phyloP scores from a whole-genome alignment of 306 rosid species.

The Cucurbita pepo region DNA sequence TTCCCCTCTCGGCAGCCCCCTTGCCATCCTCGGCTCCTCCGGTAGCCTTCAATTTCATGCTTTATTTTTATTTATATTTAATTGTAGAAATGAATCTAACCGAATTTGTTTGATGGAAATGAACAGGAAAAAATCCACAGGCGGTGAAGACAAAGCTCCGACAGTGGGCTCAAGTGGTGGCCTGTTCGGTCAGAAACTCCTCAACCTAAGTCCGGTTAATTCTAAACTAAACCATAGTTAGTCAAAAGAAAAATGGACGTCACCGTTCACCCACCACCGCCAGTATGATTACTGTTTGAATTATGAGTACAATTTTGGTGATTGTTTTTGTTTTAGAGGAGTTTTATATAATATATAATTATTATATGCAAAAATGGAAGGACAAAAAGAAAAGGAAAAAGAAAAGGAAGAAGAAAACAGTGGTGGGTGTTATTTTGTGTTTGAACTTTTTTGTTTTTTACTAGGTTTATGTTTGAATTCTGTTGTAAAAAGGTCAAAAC shows the following conservation, averaged over 20 bases:
- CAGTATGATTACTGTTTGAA: neutral
- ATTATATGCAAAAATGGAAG: too few relatives aligned
- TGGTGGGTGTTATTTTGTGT: neutral
- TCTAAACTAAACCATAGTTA: neutral
- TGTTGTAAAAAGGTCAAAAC: neutral
- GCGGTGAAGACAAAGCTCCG: conserved; percentile 51
- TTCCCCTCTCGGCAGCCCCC: conserved; percentile 11
- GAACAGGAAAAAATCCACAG: conserved; percentile 29
- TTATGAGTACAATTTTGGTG: neutral
- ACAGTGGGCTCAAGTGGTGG: conserved; percentile 75
- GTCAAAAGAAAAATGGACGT: neutral
- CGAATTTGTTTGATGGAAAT: neutral
- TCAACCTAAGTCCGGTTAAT: neutral
- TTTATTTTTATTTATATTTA: neutral
- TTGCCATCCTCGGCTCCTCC: conserved; percentile 21
- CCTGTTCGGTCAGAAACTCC: conserved; percentile 38
- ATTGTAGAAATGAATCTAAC: too few relatives aligned
- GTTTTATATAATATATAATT: neutral
- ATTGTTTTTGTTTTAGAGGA: neutral
- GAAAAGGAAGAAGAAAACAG: neutral
- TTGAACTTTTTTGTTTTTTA: neutral
- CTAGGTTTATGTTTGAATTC: neutral
- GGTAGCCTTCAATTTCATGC: conserved; percentile 12
- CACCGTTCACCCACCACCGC: neutral
- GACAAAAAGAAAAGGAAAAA: neutral